Percentiles rank a stretch among this genome's conserved stretches.
phyloP scores from a whole-genome alignment of 495 filamentous ascomycete genomes.

The Patellaria atrata region DNA sequence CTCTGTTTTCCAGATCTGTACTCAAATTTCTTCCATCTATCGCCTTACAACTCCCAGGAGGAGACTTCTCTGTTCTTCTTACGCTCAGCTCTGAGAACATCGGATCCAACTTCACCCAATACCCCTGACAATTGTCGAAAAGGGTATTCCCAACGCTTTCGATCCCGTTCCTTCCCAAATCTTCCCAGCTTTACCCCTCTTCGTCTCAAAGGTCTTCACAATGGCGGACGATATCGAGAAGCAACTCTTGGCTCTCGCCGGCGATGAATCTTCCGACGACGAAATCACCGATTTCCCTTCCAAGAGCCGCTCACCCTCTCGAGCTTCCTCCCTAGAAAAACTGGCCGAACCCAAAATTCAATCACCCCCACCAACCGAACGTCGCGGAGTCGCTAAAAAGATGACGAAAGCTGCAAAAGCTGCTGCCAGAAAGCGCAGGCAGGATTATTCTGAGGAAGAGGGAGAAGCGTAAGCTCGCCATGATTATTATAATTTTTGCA shows the following conservation, averaged over 20 bases:
- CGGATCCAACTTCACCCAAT: slow-evolving; percentile 1
- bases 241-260: slow-evolving; percentile 77
- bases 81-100: too few species aligned
- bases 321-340: too few species aligned
- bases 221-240: slow-evolving; percentile 77
- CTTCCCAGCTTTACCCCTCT: background rate
- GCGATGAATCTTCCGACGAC: slow-evolving; percentile 50
- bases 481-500: background rate
- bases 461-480: slow-evolving; percentile 63
- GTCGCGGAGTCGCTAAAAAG: slow-evolving; percentile 33
- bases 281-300: slow-evolving; percentile 23
- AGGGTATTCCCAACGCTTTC: too few species aligned
- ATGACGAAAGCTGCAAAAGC: slow-evolving; percentile 22
- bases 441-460: slow-evolving; percentile 57
- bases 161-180: too few species aligned
- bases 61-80: too few species aligned
- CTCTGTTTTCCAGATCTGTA: too few species aligned
- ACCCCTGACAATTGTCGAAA: slow-evolving; percentile 12
- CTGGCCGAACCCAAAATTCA: too few species aligned
- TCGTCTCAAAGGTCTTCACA: slow-evolving; percentile 33
- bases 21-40: too few species aligned
- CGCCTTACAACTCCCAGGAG: too few species aligned
- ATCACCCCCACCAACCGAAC: too few species aligned
- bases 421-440: slow-evolving; percentile 29
- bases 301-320: slow-evolving; percentile 1